These are phyloP conservation scores for Staphylotrichum longicolle DNA, from an alignment of 495 filamentous ascomycete species.

Conservation along the genomic window DNA sequence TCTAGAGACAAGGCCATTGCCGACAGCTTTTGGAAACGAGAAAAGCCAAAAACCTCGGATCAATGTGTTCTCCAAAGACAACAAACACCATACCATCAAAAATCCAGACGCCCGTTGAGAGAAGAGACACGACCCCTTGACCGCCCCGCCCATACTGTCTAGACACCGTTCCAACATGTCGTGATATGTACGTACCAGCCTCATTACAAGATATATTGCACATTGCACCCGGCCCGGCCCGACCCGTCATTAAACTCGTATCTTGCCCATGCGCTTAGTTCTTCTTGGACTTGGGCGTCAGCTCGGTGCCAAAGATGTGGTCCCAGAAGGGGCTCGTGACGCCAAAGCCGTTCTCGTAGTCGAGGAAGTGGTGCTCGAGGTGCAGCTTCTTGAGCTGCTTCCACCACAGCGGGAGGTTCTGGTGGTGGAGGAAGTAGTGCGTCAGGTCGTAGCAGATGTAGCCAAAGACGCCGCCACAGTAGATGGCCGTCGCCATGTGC, in stretches of 20 bases:
- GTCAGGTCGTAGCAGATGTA: constrained; percentile 97
- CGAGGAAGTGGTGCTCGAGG: constrained; percentile 92
- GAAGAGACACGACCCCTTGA: too few species aligned
- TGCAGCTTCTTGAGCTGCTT: constrained; percentile 93
- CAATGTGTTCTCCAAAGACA: too few species aligned
- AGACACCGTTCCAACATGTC: constrained; percentile 6
- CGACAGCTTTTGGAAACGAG: background rate
- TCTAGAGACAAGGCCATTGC: constrained; percentile 5
- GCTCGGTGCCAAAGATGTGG: constrained; percentile 81
- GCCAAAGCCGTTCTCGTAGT: constrained; percentile 96
- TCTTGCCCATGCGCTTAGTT: constrained; percentile 39
- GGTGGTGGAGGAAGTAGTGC: constrained; percentile 99
- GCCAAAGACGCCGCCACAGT: constrained; percentile 88
- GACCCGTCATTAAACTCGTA: background rate
- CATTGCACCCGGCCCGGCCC: background rate
- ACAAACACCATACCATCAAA: too few species aligned
- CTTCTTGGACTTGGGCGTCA: constrained; percentile 56
- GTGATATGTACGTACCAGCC: constrained; percentile 5
- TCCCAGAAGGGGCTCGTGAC: constrained; percentile 99
- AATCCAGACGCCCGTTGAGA: background rate
- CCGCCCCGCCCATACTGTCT: background rate
- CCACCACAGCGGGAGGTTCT: constrained; percentile 85
- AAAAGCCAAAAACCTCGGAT: background rate
- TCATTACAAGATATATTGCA: constrained; percentile 18
- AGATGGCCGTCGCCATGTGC: constrained; percentile 72